Conservation (phyloP, 805 yeast species). For the Nakazawaea wyomingensis region DNA sequence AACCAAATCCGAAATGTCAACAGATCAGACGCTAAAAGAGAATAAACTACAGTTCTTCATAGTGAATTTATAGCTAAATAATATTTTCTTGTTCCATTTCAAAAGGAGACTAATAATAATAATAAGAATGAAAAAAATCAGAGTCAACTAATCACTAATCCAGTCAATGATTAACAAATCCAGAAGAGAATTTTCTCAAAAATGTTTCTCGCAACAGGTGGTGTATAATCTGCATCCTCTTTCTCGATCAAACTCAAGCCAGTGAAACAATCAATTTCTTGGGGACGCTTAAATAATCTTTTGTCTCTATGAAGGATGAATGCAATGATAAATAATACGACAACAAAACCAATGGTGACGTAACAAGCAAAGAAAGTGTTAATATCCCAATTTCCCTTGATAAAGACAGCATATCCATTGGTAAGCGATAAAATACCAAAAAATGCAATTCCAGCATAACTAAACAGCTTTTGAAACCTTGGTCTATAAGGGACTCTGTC, state of each 20-base stretch:
- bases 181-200: constrained; percentile 48
- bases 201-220: constrained; percentile 30
- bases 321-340: constrained; percentile 31
- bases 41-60: too few species aligned
- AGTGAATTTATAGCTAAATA: too few species aligned
- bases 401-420: constrained; percentile 67
- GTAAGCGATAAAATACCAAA: constrained; percentile 53
- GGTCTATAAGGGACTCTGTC: constrained; percentile 58
- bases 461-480: constrained; percentile 49
- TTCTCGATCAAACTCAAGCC: constrained; percentile 61
- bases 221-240: constrained; percentile 33
- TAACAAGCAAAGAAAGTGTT: constrained; percentile 68
- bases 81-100: too few species aligned
- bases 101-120: too few species aligned
- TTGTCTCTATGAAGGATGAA: constrained; percentile 34
- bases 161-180: constrained; percentile 30
- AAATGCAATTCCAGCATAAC: constrained; percentile 47
- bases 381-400: constrained; percentile 42
- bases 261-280: constrained; percentile 54
- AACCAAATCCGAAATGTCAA: too few species aligned
- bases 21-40: too few species aligned
- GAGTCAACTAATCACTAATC: too few species aligned
- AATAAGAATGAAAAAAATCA: too few species aligned
- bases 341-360: constrained; percentile 55
- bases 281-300: constrained; percentile 44